Conservation (phyloP, 2,329 filamentous ascomycete species). For the Pezizomycotina sp. region DNA sequence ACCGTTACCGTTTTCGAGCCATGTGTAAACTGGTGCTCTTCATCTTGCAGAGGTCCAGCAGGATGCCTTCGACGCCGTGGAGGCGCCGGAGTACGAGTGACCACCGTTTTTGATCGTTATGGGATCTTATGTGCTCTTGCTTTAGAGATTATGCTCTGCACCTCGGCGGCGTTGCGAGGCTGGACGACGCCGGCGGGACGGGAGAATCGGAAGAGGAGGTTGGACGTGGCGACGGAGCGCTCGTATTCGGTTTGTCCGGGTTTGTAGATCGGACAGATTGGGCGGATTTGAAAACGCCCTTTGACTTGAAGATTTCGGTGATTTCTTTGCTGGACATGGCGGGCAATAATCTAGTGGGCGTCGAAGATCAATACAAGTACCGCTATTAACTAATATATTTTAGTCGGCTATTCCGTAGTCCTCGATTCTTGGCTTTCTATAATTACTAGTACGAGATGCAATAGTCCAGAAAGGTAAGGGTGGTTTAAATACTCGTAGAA, state of each 20-base stretch:
- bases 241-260: conserved; percentile 21
- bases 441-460: too few species aligned
- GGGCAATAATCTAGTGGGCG: too few species aligned
- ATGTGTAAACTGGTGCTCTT: conserved; percentile 25
- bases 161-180: conserved; percentile 18
- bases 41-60: conserved; percentile 27
- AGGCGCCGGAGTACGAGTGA: conserved; percentile 27
- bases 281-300: too few species aligned
- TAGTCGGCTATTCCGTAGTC: too few species aligned
- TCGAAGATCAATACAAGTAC: too few species aligned
- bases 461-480: too few species aligned
- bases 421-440: too few species aligned
- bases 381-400: too few species aligned
- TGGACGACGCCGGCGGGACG: conserved; percentile 24
- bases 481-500: too few species aligned
- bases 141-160: conserved; percentile 18
- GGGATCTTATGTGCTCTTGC: conserved; percentile 5
- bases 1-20: conserved; percentile 19
- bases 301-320: too few species aligned
- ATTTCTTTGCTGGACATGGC: too few species aligned
- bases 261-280: conserved; percentile 7
- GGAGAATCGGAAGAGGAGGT: conserved; percentile 26
- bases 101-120: conserved; percentile 27
- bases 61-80: conserved; percentile 26
- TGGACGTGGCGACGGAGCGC: conserved; percentile 23